Evolutionary conservation across 2,329 filamentous ascomycete genomes (phyloP).

Genomic region (Arthrobotrys entomopaga): DNA sequence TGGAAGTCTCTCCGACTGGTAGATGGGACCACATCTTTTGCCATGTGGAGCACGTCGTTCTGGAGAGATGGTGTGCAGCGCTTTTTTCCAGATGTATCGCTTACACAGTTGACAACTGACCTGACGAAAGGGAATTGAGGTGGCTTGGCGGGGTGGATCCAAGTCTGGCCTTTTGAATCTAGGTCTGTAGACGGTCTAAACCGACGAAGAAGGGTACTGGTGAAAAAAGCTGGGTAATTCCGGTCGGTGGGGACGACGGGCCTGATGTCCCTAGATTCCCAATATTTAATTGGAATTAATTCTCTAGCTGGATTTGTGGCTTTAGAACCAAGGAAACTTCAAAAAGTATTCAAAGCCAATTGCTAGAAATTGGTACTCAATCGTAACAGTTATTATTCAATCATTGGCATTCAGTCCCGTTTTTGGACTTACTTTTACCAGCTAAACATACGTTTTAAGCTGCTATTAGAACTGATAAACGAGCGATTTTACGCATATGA

Average conservation of each 20-base stretch:
- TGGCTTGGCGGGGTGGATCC: conserved; percentile 47
- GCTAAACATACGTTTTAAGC: conserved; percentile 4
- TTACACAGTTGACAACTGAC: conserved; percentile 18
- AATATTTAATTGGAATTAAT: too few relatives aligned
- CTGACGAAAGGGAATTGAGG: conserved; percentile 18
- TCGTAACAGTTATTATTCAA: neutral
- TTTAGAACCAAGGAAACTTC: too few relatives aligned
- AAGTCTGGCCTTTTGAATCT: conserved; percentile 33
- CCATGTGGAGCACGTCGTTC: conserved; percentile 46
- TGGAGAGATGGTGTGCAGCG: conserved; percentile 51
- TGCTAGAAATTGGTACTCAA: too few relatives aligned
- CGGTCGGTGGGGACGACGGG: too few relatives aligned
- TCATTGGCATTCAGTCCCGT: too few relatives aligned
- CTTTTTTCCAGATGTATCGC: conserved; percentile 30
- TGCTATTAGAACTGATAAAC: conserved; percentile 17
- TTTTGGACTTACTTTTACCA: conserved; percentile 6
- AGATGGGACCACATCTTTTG: conserved; percentile 29
- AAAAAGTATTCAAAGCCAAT: too few relatives aligned
- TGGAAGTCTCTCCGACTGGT: conserved; percentile 44
- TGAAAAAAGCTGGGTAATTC: too few relatives aligned
- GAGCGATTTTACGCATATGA: conserved; percentile 34
- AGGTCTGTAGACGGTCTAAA: conserved; percentile 14
- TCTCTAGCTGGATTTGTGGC: too few relatives aligned
- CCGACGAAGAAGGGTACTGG: neutral
- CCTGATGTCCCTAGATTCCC: neutral